A percentile compares a stretch with the other conserved stretches of the same genome.
Evolutionary conservation across 2,329 filamentous ascomycete species (phyloP).

Genomic region (Arthrobotrys sinensis): DNA sequence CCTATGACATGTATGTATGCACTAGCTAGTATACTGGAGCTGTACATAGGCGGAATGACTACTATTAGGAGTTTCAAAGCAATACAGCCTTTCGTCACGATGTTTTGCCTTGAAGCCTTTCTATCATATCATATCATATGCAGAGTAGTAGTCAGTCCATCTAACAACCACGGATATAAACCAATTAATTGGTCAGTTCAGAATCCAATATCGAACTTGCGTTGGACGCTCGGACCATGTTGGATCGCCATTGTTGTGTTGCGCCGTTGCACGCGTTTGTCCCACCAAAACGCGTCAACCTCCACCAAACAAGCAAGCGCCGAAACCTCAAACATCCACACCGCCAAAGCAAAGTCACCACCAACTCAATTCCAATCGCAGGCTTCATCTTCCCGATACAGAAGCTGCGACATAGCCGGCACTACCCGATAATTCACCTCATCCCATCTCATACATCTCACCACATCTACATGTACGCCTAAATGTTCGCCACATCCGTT

Average conservation of each 20-base stretch:
- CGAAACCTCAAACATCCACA: constrained; percentile 44
- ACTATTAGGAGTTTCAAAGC: too few species aligned
- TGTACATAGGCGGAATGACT: too few species aligned
- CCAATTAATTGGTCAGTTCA: too few species aligned
- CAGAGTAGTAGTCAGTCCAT: too few species aligned
- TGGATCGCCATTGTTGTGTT: constrained; percentile 33
- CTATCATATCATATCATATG: too few species aligned
- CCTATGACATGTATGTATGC: background rate
- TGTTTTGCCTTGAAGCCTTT: too few species aligned
- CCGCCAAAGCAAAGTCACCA: constrained; percentile 20
- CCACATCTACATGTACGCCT: constrained; percentile 46
- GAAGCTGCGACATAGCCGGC: constrained; percentile 12
- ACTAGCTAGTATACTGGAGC: background rate
- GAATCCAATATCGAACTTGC: background rate
- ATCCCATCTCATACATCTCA: background rate
- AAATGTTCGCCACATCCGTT: constrained; percentile 58
- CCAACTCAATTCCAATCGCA: constrained; percentile 8
- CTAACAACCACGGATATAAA: too few species aligned
- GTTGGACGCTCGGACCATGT: constrained; percentile 32
- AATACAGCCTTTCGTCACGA: too few species aligned
- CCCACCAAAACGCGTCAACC: constrained; percentile 47
- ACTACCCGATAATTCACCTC: background rate
- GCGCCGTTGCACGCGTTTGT: constrained; percentile 44
- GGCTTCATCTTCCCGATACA: constrained; percentile 12
- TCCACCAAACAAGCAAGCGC: constrained; percentile 15